A percentile compares a stretch with the other conserved stretches of the same genome.
Conservation (phyloP, 2,329 filamentous ascomycete species). For the Seiridium unicorne region DNA sequence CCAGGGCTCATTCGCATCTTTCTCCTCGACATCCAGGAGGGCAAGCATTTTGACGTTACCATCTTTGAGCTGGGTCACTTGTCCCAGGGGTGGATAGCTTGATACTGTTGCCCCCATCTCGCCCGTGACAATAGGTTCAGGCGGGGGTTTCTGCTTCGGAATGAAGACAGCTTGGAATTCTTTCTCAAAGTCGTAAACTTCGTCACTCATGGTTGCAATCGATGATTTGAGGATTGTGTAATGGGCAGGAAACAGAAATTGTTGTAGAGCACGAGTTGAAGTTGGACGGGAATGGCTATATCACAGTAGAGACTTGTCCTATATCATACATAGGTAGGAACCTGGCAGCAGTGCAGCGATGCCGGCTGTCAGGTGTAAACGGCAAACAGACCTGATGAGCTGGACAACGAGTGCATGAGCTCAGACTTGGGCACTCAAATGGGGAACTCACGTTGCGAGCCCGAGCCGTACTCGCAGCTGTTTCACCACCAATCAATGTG, state of each 20-base stretch:
- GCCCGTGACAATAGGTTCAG: constrained; percentile 18
- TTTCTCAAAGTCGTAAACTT: constrained; percentile 32
- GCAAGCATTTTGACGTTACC: constrained; percentile 60
- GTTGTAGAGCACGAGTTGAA: neutral
- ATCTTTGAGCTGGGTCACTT: constrained; percentile 61
- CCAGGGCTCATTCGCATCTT: constrained; percentile 58
- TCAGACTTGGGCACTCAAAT: neutral
- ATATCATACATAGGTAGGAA: no score
- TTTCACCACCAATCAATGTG: constrained; percentile 5
- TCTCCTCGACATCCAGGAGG: constrained; percentile 63
- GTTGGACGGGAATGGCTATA: neutral
- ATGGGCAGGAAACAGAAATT: neutral
- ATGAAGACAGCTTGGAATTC: constrained; percentile 35
- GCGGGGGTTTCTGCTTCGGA: constrained; percentile 34
- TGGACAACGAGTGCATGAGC: neutral
- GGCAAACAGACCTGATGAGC: neutral
- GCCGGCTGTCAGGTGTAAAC: neutral
- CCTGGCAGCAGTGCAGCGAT: neutral
- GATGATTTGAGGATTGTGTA: neutral
- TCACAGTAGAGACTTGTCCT: no score
- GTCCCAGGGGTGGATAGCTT: constrained; percentile 70
- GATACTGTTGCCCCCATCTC: constrained; percentile 38
- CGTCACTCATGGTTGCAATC: constrained; percentile 14
- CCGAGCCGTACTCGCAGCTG: constrained; percentile 2
- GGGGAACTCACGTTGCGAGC: neutral